phyloP scores from a whole-genome alignment of 2,329 filamentous ascomycete genomes.

The Myrmaecium sp. region DNA sequence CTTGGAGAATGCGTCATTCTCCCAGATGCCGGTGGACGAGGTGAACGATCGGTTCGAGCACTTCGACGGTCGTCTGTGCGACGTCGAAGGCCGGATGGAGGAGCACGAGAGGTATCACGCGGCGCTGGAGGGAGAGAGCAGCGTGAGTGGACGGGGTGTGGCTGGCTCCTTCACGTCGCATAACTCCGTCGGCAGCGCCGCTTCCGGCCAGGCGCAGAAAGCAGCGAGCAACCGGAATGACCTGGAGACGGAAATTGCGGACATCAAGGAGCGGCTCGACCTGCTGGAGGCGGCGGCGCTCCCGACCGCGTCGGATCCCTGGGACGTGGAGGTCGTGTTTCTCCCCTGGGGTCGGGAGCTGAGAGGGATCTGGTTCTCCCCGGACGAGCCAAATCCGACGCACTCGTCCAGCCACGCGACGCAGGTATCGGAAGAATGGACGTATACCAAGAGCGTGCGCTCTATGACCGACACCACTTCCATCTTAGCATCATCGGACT shows the following conservation, averaged over 20 bases:
- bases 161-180: conserved; percentile 25
- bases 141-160: conserved; percentile 12
- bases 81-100: conserved; percentile 42
- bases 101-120: conserved; percentile 22
- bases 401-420: conserved; percentile 17
- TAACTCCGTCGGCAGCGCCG: conserved; percentile 13
- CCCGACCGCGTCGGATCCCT: conserved; percentile 47
- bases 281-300: conserved; percentile 40
- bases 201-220: conserved; percentile 16
- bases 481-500: conserved; percentile 13
- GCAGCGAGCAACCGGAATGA: conserved; percentile 21
- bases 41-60: conserved; percentile 51
- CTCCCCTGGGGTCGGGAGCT: conserved; percentile 48
- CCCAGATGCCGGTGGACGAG: conserved; percentile 48
- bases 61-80: conserved; percentile 48
- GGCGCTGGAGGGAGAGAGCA: conserved; percentile 10
- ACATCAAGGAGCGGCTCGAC: conserved; percentile 30
- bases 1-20: conserved; percentile 55
- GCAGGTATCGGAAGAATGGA: conserved; percentile 31
- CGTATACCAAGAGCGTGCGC: conserved; percentile 14
- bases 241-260: conserved; percentile 26
- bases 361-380: conserved; percentile 35
- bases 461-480: conserved; percentile 6
- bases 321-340: conserved; percentile 62
- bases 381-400: conserved; percentile 23